Evolutionary conservation across 176 grass and related monocot genomes (phyloP).

Genomic region (Lolium multiflorum): DNA sequence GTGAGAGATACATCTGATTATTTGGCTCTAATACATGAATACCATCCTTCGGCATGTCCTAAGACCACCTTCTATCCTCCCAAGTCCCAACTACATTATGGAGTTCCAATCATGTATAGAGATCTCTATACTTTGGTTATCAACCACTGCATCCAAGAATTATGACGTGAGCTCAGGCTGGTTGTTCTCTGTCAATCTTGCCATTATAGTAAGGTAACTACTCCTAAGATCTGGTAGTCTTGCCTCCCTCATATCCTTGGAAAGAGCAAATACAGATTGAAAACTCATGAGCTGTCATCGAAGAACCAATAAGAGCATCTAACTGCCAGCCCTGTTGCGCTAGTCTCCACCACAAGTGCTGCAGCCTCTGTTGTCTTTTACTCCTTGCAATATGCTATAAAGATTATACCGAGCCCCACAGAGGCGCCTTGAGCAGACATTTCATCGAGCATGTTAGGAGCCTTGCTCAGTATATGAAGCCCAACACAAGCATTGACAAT

Average conservation of each 20-base stretch:
- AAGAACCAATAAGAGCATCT: slow-evolving; percentile 89
- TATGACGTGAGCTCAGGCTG: slow-evolving; percentile 28
- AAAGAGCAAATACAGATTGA: slow-evolving; percentile 88
- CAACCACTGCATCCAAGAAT: not conserved
- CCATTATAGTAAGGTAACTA: slow-evolving; percentile 93
- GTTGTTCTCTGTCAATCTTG: slow-evolving; percentile 84
- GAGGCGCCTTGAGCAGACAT: slow-evolving; percentile 70
- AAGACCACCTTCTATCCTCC: slow-evolving; percentile 57
- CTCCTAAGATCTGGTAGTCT: slow-evolving; percentile 72
- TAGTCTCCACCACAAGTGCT: slow-evolving; percentile 83
- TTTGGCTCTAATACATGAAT: slow-evolving; percentile 82
- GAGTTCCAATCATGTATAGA: slow-evolving; percentile 65
- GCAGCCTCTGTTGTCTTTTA: slow-evolving; percentile 79
- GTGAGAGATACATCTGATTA: slow-evolving; percentile 88
- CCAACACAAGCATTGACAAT: slow-evolving; percentile 84
- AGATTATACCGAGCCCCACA: slow-evolving; percentile 79
- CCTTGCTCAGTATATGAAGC: slow-evolving; percentile 75
- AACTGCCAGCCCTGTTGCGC: slow-evolving; percentile 61
- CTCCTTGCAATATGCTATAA: slow-evolving; percentile 90
- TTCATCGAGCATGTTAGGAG: slow-evolving; percentile 86
- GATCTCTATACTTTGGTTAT: too few relatives aligned
- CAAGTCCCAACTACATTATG: slow-evolving; percentile 88
- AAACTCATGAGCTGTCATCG: slow-evolving; percentile 89
- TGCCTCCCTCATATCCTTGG: slow-evolving; percentile 87
- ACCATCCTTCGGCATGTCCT: slow-evolving; percentile 90